Percentiles rank a stretch among this genome's conserved stretches.
Evolutionary conservation across 1,284 basidiomycete genomes (phyloP).

Genomic region (Takashimella tepidaria): DNA sequence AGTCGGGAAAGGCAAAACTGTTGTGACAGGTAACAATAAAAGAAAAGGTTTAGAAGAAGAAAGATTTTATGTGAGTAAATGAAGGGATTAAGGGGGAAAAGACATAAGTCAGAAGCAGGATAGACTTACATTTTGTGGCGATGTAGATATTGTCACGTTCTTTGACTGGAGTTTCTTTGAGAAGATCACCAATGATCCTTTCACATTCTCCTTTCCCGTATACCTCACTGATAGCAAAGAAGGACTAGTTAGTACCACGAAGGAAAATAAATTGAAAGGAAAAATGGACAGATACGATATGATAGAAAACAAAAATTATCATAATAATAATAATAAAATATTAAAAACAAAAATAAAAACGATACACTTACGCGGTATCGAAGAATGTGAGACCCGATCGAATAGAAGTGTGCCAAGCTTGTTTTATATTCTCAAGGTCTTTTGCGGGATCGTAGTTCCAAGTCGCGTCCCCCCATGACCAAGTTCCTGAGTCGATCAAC

Average conservation of each 20-base stretch:
- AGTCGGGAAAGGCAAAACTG: conserved; percentile 35
- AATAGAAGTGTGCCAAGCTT: conserved; percentile 31
- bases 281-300: not conserved
- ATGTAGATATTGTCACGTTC: conserved; percentile 25
- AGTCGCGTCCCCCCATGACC: conserved; percentile 32
- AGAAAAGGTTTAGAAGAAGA: not conserved
- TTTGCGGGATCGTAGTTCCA: conserved; percentile 33
- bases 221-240: conserved; percentile 17
- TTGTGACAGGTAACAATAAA: not conserved
- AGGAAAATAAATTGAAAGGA: not conserved
- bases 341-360: not conserved
- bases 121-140: conserved; percentile 34
- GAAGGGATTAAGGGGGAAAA: not conserved
- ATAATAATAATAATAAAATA: not conserved
- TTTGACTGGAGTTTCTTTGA: conserved; percentile 29
- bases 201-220: conserved; percentile 37
- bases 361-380: conserved; percentile 35
- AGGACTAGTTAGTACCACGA: no score
- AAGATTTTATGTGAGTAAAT: not conserved
- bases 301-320: not conserved
- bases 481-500: conserved; percentile 19
- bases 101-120: not conserved
- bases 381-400: conserved; percentile 36
- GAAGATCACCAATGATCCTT: conserved; percentile 31
- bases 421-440: conserved; percentile 29